Conservation (phyloP, 2,329 filamentous ascomycete genomes). For the Talaromyces sp. region DNA sequence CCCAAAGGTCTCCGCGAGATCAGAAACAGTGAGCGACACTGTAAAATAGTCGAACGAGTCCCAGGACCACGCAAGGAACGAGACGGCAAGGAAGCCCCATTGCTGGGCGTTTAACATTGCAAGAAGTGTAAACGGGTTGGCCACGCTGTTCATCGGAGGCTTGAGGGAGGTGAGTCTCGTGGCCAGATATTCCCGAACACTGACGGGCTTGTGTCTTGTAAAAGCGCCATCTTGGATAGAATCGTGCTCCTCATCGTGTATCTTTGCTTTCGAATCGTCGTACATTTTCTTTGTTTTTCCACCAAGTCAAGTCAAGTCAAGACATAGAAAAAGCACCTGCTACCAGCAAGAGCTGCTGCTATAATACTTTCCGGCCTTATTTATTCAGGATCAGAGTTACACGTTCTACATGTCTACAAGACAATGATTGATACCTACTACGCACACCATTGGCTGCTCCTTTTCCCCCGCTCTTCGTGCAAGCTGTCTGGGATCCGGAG, state of each 20-base stretch:
- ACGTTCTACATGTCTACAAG: not conserved
- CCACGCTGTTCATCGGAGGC: too few species aligned
- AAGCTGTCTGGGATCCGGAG: not conserved
- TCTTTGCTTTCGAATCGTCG: slow-evolving; percentile 2
- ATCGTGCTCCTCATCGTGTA: not conserved
- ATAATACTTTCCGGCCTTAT: too few species aligned
- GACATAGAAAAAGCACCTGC: too few species aligned
- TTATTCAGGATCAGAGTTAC: not conserved
- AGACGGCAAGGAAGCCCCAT: slow-evolving; percentile 52
- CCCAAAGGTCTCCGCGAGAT: slow-evolving; percentile 50
- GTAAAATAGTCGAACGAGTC: slow-evolving; percentile 60
- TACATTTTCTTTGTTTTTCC: not conserved
- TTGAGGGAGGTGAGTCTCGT: too few species aligned
- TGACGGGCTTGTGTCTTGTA: not conserved
- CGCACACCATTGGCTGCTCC: not conserved
- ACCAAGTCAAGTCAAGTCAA: too few species aligned
- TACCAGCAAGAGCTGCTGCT: too few species aligned
- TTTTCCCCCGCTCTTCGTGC: not conserved
- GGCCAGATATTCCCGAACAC: too few species aligned
- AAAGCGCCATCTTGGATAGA: not conserved
- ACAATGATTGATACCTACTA: slow-evolving; percentile 1
- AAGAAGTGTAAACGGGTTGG: slow-evolving; percentile 20
- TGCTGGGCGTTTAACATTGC: slow-evolving; percentile 49
- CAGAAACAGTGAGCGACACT: slow-evolving; percentile 51
- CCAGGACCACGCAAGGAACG: slow-evolving; percentile 48